phyloP scores from a whole-genome alignment of 2,329 filamentous ascomycete genomes.

The Domatiomyces globalis region DNA sequence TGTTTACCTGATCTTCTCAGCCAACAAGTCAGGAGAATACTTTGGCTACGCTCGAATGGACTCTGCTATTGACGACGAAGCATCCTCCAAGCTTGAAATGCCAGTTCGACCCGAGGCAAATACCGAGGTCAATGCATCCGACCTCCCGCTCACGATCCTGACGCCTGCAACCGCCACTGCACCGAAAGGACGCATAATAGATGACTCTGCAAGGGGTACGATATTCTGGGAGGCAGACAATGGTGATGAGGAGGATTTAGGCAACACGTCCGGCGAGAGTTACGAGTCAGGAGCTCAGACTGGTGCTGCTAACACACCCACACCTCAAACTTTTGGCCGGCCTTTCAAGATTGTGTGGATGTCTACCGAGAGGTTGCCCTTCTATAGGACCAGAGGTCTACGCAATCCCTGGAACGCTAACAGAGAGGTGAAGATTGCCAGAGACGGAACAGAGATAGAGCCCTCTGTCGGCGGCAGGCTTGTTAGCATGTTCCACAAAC shows the following conservation, averaged over 20 bases:
- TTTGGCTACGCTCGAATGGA: constrained; percentile 89
- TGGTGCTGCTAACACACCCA: neutral
- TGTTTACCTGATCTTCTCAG: constrained; percentile 87
- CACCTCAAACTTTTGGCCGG: constrained; percentile 63
- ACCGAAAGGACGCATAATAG: constrained; percentile 74
- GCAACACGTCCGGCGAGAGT: constrained; percentile 11
- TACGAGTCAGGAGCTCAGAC: constrained; percentile 5
- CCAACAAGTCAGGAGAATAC: constrained; percentile 94
- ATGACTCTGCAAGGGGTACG: constrained; percentile 83
- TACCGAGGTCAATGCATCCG: constrained; percentile 31
- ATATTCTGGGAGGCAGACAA: constrained; percentile 88
- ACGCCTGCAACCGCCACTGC: constrained; percentile 65
- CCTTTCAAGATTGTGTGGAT: constrained; percentile 87
- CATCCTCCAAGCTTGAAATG: constrained; percentile 50
- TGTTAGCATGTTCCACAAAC: constrained; percentile 52
- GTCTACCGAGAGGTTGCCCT: constrained; percentile 68
- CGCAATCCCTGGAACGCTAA: constrained; percentile 94
- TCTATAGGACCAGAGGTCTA: constrained; percentile 74
- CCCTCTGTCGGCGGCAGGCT: constrained; percentile 63
- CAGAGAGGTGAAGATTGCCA: constrained; percentile 85
- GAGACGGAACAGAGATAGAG: constrained; percentile 88
- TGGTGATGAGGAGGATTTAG: constrained; percentile 24
- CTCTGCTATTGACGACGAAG: constrained; percentile 67
- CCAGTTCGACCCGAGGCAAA: constrained; percentile 47
- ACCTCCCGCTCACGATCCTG: constrained; percentile 63